Conservation (phyloP, 2,329 filamentous ascomycete genomes). For the Daldinia sp. region DNA sequence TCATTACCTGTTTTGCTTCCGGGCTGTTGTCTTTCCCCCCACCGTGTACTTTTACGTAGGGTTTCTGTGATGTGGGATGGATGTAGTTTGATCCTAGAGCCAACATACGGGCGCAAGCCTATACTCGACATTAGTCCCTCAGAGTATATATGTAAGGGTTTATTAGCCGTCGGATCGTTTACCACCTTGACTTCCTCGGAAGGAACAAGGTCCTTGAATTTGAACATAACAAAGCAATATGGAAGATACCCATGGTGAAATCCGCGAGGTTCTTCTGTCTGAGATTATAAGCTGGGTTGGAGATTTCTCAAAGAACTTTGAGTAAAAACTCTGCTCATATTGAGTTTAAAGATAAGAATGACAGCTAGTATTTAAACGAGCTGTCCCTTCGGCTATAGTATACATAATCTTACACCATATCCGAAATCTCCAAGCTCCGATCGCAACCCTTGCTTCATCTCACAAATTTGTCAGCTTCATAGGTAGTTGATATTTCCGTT, state of each 20-base stretch:
- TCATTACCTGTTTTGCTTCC: conserved; percentile 65
- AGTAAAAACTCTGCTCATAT: not conserved
- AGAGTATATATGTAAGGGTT: not conserved
- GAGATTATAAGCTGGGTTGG: not conserved
- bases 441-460: not conserved
- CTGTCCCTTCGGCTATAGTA: not conserved
- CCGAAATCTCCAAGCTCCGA: not conserved
- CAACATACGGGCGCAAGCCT: conserved; percentile 50
- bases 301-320: not conserved
- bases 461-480: not conserved
- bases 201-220: conserved; percentile 42
- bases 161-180: conserved; percentile 12
- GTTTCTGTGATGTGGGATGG: conserved; percentile 63
- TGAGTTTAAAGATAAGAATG: not conserved
- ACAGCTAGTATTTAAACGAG: not conserved
- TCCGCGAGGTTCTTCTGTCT: not conserved
- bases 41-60: conserved; percentile 65
- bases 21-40: conserved; percentile 69
- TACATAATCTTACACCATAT: not conserved
- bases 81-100: conserved; percentile 65
- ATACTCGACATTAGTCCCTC: not conserved
- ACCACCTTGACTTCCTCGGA: conserved; percentile 45
- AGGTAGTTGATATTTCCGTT: not conserved
- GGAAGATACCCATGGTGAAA: conserved; percentile 43
- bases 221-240: conserved; percentile 44